A percentile compares a stretch with the other conserved stretches of the same genome.
Conservation (phyloP, 2,329 filamentous ascomycete genomes). For the Sporothrix variecibatus region DNA sequence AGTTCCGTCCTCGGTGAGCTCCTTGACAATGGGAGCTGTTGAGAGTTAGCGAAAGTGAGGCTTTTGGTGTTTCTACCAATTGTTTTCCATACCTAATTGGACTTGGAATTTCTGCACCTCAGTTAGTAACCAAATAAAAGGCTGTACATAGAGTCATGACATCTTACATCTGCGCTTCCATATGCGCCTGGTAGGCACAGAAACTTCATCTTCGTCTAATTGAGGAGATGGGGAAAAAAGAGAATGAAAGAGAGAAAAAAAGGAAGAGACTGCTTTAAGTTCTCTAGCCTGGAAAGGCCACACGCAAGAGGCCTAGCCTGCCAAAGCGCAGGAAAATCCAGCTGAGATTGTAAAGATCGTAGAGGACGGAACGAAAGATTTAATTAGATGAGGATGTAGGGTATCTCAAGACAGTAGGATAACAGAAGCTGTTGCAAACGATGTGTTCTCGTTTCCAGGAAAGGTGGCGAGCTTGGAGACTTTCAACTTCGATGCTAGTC, state of each 20-base stretch:
- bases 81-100: conserved; percentile 48
- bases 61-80: too few species aligned
- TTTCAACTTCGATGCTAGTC: not conserved
- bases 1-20: conserved; percentile 48
- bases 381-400: too few species aligned
- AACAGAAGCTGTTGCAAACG: not conserved
- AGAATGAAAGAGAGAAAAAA: not conserved
- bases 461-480: conserved; percentile 3
- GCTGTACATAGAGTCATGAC: not conserved
- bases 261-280: not conserved
- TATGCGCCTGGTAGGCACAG: conserved; percentile 60
- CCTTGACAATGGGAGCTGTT: conserved; percentile 52
- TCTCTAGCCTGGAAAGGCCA: not conserved
- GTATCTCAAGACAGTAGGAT: not conserved
- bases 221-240: not conserved
- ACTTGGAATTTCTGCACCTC: conserved; percentile 55
- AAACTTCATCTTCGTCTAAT: conserved; percentile 55
- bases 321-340: not conserved
- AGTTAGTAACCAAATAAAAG: not conserved
- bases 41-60: not conserved
- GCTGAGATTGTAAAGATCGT: not conserved
- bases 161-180: conserved; percentile 56
- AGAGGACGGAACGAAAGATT: not conserved
- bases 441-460: not conserved
- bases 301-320: not conserved